These are phyloP conservation scores for Arabidopsis lyrata DNA, from an alignment of 441 rosid species.

Conservation along the genomic window DNA sequence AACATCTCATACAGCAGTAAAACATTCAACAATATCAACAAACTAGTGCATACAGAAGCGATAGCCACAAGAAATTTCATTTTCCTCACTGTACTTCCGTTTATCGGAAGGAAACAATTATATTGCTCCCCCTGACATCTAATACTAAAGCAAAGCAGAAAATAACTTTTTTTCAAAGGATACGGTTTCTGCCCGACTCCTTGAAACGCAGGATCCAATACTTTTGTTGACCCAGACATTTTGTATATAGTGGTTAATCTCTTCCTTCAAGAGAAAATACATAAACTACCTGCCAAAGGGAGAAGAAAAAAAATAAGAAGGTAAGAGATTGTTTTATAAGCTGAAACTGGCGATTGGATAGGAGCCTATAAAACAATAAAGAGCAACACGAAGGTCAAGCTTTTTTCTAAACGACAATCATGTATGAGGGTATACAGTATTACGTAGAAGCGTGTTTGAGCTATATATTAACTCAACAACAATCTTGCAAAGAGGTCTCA, in stretches of 20 bases:
- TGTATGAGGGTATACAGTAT: neutral
- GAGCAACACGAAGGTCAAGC: conserved; percentile 9
- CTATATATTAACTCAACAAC: neutral
- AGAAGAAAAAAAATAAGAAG: conserved; percentile 33
- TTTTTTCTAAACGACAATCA: conserved; percentile 10
- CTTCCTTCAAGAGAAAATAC: conserved; percentile 37
- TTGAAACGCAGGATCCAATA: conserved; percentile 92
- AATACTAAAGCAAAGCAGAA: conserved; percentile 23
- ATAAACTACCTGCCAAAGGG: conserved; percentile 41
- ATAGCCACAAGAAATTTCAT: conserved; percentile 16
- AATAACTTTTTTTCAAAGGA: conserved; percentile 54
- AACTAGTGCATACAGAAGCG: conserved; percentile 24
- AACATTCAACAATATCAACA: conserved; percentile 29
- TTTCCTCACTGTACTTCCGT: neutral
- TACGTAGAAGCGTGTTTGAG: neutral
- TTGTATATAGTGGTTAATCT: conserved; percentile 37
- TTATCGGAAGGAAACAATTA: conserved; percentile 10
- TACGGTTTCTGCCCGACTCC: conserved; percentile 96
- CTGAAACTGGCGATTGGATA: neutral
- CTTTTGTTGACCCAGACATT: conserved; percentile 88
- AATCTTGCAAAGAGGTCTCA: neutral
- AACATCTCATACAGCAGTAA: conserved; percentile 46
- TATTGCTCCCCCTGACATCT: conserved; percentile 5
- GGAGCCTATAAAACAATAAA: neutral
- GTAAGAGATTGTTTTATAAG: conserved; percentile 26